Evolutionary conservation across 2,329 filamentous ascomycete genomes (phyloP).

Genomic region (Penicillium sp.): DNA sequence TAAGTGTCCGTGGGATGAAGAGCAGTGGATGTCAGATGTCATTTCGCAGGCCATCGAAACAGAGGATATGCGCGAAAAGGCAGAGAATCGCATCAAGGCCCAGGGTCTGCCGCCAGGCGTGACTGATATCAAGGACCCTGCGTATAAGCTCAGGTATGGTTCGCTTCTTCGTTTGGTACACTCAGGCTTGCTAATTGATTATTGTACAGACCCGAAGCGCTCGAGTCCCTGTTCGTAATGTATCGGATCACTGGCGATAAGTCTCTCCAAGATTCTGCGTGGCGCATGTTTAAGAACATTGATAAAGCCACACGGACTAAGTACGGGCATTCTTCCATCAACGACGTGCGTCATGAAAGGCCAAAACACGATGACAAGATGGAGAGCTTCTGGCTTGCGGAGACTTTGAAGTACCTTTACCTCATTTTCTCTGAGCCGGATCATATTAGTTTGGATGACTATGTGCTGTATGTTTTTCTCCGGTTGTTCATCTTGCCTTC

Average conservation of each 20-base stretch:
- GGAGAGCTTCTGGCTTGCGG: conserved; percentile 47
- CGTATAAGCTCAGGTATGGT: conserved; percentile 33
- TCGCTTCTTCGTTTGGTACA: not conserved
- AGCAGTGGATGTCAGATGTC: conserved; percentile 34
- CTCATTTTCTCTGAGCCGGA: conserved; percentile 44
- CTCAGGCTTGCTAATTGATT: not conserved
- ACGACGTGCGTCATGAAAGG: conserved; percentile 37
- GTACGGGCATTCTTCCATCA: conserved; percentile 44
- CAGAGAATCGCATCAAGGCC: conserved; percentile 20
- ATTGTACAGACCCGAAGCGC: conserved; percentile 50
- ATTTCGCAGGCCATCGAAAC: conserved; percentile 20
- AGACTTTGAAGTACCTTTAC: conserved; percentile 47
- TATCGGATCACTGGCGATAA: conserved; percentile 58
- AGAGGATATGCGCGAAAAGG: conserved; percentile 18
- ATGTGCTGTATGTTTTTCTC: conserved; percentile 38
- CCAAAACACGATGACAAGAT: conserved; percentile 38
- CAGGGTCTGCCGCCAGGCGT: conserved; percentile 30
- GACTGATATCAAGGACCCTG: conserved; percentile 24
- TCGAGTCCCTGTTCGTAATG: conserved; percentile 60
- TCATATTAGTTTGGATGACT: conserved; percentile 43
- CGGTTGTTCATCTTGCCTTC: not conserved
- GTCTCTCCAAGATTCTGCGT: conserved; percentile 45
- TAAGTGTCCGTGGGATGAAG: conserved; percentile 53
- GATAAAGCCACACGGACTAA: conserved; percentile 44
- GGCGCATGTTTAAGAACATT: conserved; percentile 50